Conservation (phyloP, 768 basidiomycete species). For the Termitomyces sp. region DNA sequence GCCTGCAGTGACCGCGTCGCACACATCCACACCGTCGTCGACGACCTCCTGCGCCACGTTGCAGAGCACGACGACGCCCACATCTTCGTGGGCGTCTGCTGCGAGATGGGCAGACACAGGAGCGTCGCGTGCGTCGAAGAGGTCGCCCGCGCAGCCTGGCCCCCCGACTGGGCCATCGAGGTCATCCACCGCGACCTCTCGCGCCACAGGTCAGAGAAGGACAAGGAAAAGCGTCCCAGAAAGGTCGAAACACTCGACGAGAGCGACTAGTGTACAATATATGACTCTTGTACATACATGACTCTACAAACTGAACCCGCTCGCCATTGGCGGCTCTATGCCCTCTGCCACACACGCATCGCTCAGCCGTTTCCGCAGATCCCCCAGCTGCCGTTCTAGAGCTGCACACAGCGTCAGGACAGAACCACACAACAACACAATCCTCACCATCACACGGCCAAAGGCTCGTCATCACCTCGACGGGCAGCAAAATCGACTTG, state of each 20-base stretch:
- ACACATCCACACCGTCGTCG: not conserved
- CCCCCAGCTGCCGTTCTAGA: constrained; percentile 41
- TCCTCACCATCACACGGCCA: constrained; percentile 55
- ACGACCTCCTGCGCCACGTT: not conserved
- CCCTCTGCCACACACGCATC: constrained; percentile 41
- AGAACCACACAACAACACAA: not conserved
- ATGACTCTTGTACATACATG: not conserved
- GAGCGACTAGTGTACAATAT: not conserved
- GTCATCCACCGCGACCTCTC: constrained; percentile 5
- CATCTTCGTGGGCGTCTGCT: constrained; percentile 3
- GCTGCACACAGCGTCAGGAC: constrained; percentile 21
- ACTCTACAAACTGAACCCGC: constrained; percentile 21
- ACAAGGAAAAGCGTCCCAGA: constrained; percentile 6
- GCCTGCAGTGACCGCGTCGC: not conserved
- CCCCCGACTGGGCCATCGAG: not conserved
- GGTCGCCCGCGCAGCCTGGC: constrained; percentile 5
- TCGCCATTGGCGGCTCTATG: constrained; percentile 33
- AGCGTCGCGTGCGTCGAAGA: constrained; percentile 11
- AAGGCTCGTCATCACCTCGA: constrained; percentile 62
- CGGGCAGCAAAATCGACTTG: constrained; percentile 53
- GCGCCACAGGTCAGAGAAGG: constrained; percentile 2
- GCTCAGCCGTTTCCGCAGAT: constrained; percentile 41
- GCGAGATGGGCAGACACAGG: constrained; percentile 7
- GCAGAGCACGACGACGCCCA: not conserved
- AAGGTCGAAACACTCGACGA: not conserved